phyloP scores from a whole-genome alignment of 495 filamentous ascomycete species.

The Penicillium roqueforti region DNA sequence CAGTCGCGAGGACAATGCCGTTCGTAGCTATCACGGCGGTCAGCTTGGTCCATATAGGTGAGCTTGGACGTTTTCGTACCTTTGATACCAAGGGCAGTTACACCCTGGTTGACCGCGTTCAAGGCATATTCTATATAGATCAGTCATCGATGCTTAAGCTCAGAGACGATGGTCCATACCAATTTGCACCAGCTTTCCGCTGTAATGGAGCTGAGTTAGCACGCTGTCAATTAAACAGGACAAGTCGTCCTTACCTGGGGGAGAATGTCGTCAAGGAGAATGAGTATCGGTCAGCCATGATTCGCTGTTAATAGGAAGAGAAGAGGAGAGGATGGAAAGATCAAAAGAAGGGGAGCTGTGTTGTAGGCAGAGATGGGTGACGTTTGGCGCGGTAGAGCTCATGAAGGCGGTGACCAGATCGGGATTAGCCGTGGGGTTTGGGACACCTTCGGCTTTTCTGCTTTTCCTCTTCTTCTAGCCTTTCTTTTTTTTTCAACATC shows the following conservation, averaged over 20 bases:
- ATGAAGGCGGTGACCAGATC: conserved; percentile 29
- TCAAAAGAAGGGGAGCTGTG: conserved; percentile 14
- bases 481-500: conserved; percentile 7
- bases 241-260: conserved; percentile 70
- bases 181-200: conserved; percentile 85
- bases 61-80: conserved; percentile 46
- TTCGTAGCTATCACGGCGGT: conserved; percentile 68
- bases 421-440: conserved; percentile 17
- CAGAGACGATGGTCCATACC: conserved; percentile 36
- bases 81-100: conserved; percentile 98
- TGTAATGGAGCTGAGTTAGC: conserved; percentile 37
- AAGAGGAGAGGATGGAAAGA: conserved; percentile 15
- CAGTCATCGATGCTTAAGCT: conserved; percentile 9
- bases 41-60: conserved; percentile 7
- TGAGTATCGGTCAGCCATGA: conserved; percentile 97
- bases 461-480: conserved; percentile 11
- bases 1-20: conserved; percentile 96
- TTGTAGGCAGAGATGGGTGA: conserved; percentile 30
- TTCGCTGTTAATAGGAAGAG: conserved; percentile 7
- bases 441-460: conserved; percentile 17
- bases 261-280: conserved; percentile 99
- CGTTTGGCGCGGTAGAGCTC: conserved; percentile 28
- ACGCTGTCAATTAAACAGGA: conserved; percentile 11
- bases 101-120: conserved; percentile 98
- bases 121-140: conserved; percentile 83